Evolutionary conservation across 148 eudicot species (phyloP).

Genomic region (Diospyros lotus): DNA sequence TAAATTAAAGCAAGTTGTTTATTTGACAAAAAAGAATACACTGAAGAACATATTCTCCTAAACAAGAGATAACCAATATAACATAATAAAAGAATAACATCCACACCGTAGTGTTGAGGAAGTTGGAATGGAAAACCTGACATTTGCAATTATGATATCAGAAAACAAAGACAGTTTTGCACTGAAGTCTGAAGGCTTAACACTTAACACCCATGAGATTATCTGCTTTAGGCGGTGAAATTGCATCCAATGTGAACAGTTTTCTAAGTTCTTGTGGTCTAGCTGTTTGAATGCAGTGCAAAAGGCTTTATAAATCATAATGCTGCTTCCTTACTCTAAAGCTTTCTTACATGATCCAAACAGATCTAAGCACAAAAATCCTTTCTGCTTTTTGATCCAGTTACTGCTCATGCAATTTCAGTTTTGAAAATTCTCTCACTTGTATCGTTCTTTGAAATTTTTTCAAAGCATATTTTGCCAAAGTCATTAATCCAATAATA

Average conservation of each 20-base stretch:
- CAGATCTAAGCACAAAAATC: not conserved
- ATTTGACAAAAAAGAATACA: not conserved
- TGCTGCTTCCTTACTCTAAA: not conserved
- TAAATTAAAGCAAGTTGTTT: not conserved
- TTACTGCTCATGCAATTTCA: too few relatives aligned
- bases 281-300: not conserved
- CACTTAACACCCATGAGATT: too few relatives aligned
- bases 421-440: not conserved
- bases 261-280: not conserved
- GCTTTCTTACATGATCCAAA: not conserved
- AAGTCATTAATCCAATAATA: too few relatives aligned
- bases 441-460: not conserved
- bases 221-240: too few relatives aligned
- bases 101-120: not conserved
- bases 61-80: not conserved
- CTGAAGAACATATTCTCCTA: not conserved
- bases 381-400: not conserved
- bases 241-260: too few relatives aligned
- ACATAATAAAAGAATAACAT: not conserved
- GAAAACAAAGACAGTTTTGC: not conserved
- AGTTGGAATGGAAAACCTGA: not conserved
- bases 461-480: too few relatives aligned
- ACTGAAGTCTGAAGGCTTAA: too few relatives aligned
- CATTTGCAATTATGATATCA: not conserved
- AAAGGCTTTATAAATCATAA: not conserved